Conservation (phyloP, 257 asterid species). For the Buddleja alternifolia region DNA sequence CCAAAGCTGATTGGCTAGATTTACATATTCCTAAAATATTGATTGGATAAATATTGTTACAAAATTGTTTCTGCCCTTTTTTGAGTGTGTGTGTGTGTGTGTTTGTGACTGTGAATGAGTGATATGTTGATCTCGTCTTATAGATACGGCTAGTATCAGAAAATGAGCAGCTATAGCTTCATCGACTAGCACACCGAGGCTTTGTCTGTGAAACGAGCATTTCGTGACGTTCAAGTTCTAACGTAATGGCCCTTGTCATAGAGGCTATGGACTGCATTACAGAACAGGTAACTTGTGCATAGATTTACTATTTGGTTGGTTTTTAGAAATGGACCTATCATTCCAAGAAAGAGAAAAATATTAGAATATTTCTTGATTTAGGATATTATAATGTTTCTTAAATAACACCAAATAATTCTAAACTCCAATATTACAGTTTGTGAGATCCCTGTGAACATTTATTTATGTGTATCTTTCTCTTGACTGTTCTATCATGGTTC, state of each 20-base stretch:
- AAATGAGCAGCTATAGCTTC: conserved; percentile 90
- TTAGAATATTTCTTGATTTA: conserved; percentile 9
- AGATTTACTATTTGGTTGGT: conserved; percentile 12
- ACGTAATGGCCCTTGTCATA: conserved; percentile 90
- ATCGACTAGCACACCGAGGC: conserved; percentile 91
- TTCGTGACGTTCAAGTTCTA: conserved; percentile 93
- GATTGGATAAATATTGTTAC: not conserved
- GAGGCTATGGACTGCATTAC: conserved; percentile 99
- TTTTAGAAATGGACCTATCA: conserved; percentile 9
- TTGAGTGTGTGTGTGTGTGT: too few relatives aligned
- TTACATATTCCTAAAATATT: not conserved
- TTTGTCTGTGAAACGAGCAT: conserved; percentile 91
- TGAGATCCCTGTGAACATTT: conserved; percentile 10
- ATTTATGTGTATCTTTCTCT: not conserved
- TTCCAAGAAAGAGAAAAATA: conserved; percentile 3
- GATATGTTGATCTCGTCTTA: conserved; percentile 63
- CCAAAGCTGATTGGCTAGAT: not conserved
- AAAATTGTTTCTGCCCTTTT: not conserved
- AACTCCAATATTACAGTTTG: too few relatives aligned
- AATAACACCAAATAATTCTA: too few relatives aligned
- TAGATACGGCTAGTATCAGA: conserved; percentile 96
- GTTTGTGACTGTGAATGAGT: conserved; percentile 3
- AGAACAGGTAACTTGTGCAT: conserved; percentile 70
- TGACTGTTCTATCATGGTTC: conserved; percentile 25
- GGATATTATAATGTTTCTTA: too few relatives aligned